A percentile compares a stretch with the other conserved stretches of the same genome.
Evolutionary conservation across 1,139 yeast species (phyloP).

Genomic region (Hansenula anomala): DNA sequence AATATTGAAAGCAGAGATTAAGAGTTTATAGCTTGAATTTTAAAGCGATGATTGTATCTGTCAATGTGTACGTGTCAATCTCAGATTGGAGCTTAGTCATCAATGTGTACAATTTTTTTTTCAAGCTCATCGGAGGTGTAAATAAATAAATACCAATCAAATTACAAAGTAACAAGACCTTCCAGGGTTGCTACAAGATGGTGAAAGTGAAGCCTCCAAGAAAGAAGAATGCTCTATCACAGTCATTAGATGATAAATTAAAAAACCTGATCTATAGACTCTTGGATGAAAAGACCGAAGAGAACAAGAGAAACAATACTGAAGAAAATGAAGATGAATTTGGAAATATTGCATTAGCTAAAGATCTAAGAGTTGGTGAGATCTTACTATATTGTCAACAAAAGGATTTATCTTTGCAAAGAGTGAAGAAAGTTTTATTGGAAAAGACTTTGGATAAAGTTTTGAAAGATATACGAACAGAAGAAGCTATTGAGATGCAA

Average conservation of each 20-base stretch:
- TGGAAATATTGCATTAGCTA: conserved; percentile 49
- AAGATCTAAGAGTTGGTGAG: conserved; percentile 47
- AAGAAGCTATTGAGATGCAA: conserved; percentile 26
- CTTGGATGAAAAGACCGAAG: conserved; percentile 47
- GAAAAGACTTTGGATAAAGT: conserved; percentile 58
- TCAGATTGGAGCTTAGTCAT: conserved; percentile 2
- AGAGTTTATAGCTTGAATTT: too few species aligned
- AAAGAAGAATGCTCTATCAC: conserved; percentile 16
- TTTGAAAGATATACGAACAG: conserved; percentile 33
- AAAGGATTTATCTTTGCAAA: conserved; percentile 58
- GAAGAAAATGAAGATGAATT: conserved; percentile 25
- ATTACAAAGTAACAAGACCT: not conserved
- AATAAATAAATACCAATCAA: not conserved
- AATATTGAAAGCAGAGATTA: too few species aligned
- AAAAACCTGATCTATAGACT: conserved; percentile 44
- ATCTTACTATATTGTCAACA: conserved; percentile 49
- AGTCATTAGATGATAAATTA: conserved; percentile 44
- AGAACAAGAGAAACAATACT: conserved; percentile 30
- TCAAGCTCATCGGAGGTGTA: conserved; percentile 3
- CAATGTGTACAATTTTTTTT: conserved; percentile 1
- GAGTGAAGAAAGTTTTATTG: conserved; percentile 58
- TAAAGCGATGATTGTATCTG: too few species aligned
- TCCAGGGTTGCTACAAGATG: conserved; percentile 9
- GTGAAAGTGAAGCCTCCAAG: conserved; percentile 16
- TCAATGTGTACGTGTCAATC: too few species aligned